These are phyloP conservation scores for Phytophthora niederhauseri DNA, from an alignment of 352 stramenopile species.

Conservation along the genomic window DNA sequence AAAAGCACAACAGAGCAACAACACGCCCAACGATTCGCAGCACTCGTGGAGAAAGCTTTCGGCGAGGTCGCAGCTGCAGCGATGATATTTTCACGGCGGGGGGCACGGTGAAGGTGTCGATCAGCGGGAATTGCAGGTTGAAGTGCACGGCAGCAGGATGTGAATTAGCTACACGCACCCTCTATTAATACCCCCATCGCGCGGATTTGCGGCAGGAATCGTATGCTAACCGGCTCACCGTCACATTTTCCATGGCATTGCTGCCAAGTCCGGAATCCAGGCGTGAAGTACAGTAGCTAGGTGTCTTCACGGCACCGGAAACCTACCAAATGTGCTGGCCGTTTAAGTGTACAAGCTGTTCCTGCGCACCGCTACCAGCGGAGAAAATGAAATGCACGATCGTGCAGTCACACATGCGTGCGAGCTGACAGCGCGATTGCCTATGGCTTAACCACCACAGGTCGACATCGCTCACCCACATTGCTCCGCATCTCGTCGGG, in stretches of 20 bases:
- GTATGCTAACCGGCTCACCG: conserved; percentile 33
- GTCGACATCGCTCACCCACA: not conserved
- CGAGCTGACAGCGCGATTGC: not conserved
- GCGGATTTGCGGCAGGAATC: conserved; percentile 20
- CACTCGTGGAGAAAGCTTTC: conserved; percentile 5
- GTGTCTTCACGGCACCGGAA: not conserved
- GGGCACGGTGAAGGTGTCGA: conserved; percentile 27
- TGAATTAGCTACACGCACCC: conserved; percentile 7
- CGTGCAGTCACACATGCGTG: not conserved
- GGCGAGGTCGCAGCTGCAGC: conserved; percentile 18
- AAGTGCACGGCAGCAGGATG: conserved; percentile 33
- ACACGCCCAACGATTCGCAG: conserved; percentile 7
- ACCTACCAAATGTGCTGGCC: not conserved
- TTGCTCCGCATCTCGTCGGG: too few species aligned
- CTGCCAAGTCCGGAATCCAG: not conserved
- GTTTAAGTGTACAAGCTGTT: not conserved
- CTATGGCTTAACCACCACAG: not conserved
- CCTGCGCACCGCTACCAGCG: not conserved
- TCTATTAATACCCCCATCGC: conserved; percentile 8
- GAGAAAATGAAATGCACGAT: not conserved
- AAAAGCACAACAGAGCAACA: conserved; percentile 14
- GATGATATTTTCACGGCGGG: conserved; percentile 10
- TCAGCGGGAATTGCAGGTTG: conserved; percentile 27
- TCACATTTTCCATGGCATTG: conserved; percentile 26
- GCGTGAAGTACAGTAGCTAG: too few species aligned